Evolutionary conservation across 208 protist species (phyloP), one percentile per base, ranked within the genome.

Genomic region (Borovskyia barvae): DNA sequence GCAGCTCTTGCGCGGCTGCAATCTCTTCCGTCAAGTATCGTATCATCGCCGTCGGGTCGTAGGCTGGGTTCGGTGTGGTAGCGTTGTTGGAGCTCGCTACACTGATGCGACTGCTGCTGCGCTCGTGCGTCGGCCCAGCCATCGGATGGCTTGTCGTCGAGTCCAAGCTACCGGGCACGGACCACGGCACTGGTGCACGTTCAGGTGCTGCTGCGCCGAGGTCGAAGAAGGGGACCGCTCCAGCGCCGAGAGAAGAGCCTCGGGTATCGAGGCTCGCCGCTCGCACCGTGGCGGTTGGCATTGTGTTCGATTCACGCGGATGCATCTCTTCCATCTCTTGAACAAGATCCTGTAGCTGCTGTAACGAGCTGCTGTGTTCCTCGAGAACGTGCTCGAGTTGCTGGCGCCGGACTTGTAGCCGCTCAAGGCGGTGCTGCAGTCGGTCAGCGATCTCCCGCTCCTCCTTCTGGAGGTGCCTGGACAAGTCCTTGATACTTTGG

Each of bases 281-380:
- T n/a, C n/a, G n/a, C n/a, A n/a, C n/a, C n/a, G n/a, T n/a, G n/a
- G n/a, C n/a, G n/a, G n/a, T n/a, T n/a, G n/a, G n/a, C n/a, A n/a
- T n/a, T n/a, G n/a, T n/a, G n/a, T n/a, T n/a, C n/a, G n/a, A n/a
- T n/a, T 50, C 55, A 49, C 55, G 59, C 19, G 46, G 12, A 41
- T 45, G 55, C 64, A 70, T 73, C 12, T 75, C 66, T 60, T 87
- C 76, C 19, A 88, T 56, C 55, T 77, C 66, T 29, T 85, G 70
- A 14, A 93, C 73, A 12, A 93, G 69, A 33, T 69, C 54, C 64
- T 87, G 78, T 15, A 94, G 55, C 60, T 88, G 66, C 65, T 87
- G 78, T 24, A 94, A 41, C 3, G 81, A 85, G 36, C 53, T 73
- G 12, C 70, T 78, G 48, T 90, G 75, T 50, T 79, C 78, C 42